A percentile compares a stretch with the other conserved stretches of the same genome.
Evolutionary conservation across 257 asterid genomes (phyloP).

Genomic region (Fraxinus cuspidata): DNA sequence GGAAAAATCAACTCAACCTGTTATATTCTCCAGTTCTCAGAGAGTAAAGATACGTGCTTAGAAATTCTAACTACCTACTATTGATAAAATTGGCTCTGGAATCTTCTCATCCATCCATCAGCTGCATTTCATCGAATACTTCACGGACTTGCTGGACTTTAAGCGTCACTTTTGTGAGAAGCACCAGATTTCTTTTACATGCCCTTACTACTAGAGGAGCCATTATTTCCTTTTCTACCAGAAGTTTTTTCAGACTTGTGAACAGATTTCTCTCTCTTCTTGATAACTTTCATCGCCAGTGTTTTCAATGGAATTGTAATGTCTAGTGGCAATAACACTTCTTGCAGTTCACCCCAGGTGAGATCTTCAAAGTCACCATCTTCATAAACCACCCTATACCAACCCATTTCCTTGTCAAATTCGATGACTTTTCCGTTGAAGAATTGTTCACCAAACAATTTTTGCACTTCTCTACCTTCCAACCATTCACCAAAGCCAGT

Average conservation of each 20-base stretch:
- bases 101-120: background rate
- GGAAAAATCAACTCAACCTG: background rate
- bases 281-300: slow-evolving; percentile 48
- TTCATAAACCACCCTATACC: slow-evolving; percentile 69
- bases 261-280: slow-evolving; percentile 42
- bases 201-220: slow-evolving; percentile 20
- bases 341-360: slow-evolving; percentile 58
- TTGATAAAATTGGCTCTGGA: background rate
- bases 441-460: slow-evolving; percentile 42
- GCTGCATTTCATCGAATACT: background rate
- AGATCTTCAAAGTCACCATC: slow-evolving; percentile 80
- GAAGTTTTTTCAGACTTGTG: slow-evolving; percentile 29
- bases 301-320: slow-evolving; percentile 55
- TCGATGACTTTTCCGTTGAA: slow-evolving; percentile 46
- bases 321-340: slow-evolving; percentile 57
- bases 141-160: background rate
- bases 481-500: slow-evolving; percentile 62
- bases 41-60: background rate
- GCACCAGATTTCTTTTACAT: slow-evolving; percentile 18
- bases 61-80: background rate
- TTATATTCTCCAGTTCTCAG: background rate
- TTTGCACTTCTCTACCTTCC: slow-evolving; percentile 60
- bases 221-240: slow-evolving; percentile 19
- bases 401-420: slow-evolving; percentile 52
- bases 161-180: background rate